Conservation (phyloP, 768 basidiomycete genomes). For the Mycena olivaceomarginata region DNA sequence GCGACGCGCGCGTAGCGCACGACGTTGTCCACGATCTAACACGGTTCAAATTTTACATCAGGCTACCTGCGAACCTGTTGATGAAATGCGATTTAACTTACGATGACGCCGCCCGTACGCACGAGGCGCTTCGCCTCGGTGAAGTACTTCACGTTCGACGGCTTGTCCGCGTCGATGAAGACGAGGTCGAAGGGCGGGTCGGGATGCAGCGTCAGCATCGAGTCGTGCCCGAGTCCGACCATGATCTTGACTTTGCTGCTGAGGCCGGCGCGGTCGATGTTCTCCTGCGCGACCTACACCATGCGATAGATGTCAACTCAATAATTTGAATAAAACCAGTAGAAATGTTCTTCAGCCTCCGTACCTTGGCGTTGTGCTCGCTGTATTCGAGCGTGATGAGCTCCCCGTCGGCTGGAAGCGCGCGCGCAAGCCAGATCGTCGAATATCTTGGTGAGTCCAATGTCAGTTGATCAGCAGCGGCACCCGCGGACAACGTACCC, state of each 20-base stretch:
- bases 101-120: conserved; percentile 77
- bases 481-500: conserved; percentile 61
- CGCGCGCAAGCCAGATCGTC: conserved; percentile 66
- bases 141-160: conserved; percentile 73
- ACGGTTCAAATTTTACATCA: not conserved
- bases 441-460: conserved; percentile 57
- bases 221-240: conserved; percentile 71
- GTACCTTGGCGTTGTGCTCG: conserved; percentile 67
- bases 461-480: too few species aligned
- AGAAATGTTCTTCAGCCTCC: not conserved
- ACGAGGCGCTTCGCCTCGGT: conserved; percentile 76
- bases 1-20: conserved; percentile 70
- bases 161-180: conserved; percentile 87
- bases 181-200: conserved; percentile 76
- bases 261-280: conserved; percentile 74
- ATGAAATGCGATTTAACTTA: conserved; percentile 49
- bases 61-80: not conserved
- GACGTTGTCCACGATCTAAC: conserved; percentile 78
- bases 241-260: conserved; percentile 68
- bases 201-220: conserved; percentile 67
- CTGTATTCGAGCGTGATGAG: conserved; percentile 69
- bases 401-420: conserved; percentile 70
- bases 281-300: conserved; percentile 73
- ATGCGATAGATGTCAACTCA: not conserved
- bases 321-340: not conserved